Evolutionary conservation across 495 filamentous ascomycete genomes (phyloP), one percentile per base, ranked within the genome.

Genomic region (Lasiosphaeria ovina): DNA sequence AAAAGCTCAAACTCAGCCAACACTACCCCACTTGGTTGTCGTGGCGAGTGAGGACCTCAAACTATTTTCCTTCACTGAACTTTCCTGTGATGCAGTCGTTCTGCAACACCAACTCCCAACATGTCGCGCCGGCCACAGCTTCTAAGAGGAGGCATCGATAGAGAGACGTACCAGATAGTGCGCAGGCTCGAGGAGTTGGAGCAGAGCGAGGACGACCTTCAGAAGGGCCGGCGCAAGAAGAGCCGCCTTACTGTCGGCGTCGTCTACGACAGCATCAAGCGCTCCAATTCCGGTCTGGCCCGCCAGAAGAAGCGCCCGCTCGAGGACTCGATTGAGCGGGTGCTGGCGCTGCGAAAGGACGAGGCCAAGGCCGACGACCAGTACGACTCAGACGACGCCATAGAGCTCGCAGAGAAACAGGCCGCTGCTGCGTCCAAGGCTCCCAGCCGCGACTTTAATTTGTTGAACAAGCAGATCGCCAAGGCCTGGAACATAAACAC

Each of bases 241-340:
- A 45, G 32, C 35, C 64, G 75, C 12, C 71, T 91, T 14, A 86
- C 88, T 3, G 79, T 87, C 1, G 70, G 83, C 1, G 72, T 73
- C 1, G 83, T 95, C 9, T 94, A 92, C 69, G 88, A 91, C 12
- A 77, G 78, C 54, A 89, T 97, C 63, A 89, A 90, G 66, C 78
- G 78, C 62, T 95, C 91, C 4, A 97, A 96, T 67, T 96, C 92
- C 1, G 89, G 86, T 61, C 71, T 96, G 42, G 90, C 89, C 50
- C 79, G 92, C 12, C 87, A 87, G 63, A 90, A 88, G 6, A 96
- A 94, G 74, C 85, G 83, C 56, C 76, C 87, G 12, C 74, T 98
- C 12, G 89, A 96, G 69, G 87, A 92, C 65, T 89, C 90, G 51
- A 89, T 98, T 62, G 92, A 96, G 67, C 80, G 91, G 24, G 90